Evolutionary conservation across 306 rosid genomes (phyloP).

Genomic region (Vigna trinervia): DNA sequence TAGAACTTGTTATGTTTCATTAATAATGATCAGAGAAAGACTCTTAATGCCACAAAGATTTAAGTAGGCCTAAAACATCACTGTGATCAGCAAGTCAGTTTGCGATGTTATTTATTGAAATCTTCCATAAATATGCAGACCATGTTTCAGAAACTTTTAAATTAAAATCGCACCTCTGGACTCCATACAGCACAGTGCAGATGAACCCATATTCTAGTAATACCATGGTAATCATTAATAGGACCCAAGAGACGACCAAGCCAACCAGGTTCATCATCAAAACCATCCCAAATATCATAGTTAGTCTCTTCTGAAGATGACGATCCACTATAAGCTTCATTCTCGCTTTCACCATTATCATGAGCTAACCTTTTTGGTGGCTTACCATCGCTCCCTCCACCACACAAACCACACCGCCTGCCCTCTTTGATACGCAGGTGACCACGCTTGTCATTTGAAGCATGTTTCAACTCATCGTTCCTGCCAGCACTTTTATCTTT

Average conservation of each 20-base stretch:
- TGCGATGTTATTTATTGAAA: constrained; percentile 34
- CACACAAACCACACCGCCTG: constrained; percentile 90
- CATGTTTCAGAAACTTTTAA: constrained; percentile 24
- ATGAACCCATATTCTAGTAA: constrained; percentile 99
- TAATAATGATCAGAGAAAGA: constrained; percentile 40
- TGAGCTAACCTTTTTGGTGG: constrained; percentile 81
- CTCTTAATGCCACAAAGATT: constrained; percentile 36
- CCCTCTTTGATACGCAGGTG: constrained; percentile 78
- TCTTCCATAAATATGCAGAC: constrained; percentile 39
- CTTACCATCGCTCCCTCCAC: constrained; percentile 91
- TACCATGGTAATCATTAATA: constrained; percentile 84
- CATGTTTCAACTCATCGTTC: constrained; percentile 47
- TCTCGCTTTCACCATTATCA: constrained; percentile 81
- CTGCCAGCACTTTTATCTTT: constrained; percentile 44
- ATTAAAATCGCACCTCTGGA: constrained; percentile 83
- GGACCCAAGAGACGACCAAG: constrained; percentile 97
- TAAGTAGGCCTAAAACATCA: constrained; percentile 23
- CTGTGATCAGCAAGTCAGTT: constrained; percentile 30
- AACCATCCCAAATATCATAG: constrained; percentile 95
- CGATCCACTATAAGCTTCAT: constrained; percentile 83
- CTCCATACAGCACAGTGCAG: constrained; percentile 99
- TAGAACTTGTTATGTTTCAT: background rate
- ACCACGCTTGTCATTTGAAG: constrained; percentile 45
- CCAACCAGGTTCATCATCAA: constrained; percentile 95
- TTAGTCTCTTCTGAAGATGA: constrained; percentile 84